Conservation (phyloP, 345 rosid genomes). For the Toxicodendron radicans region DNA sequence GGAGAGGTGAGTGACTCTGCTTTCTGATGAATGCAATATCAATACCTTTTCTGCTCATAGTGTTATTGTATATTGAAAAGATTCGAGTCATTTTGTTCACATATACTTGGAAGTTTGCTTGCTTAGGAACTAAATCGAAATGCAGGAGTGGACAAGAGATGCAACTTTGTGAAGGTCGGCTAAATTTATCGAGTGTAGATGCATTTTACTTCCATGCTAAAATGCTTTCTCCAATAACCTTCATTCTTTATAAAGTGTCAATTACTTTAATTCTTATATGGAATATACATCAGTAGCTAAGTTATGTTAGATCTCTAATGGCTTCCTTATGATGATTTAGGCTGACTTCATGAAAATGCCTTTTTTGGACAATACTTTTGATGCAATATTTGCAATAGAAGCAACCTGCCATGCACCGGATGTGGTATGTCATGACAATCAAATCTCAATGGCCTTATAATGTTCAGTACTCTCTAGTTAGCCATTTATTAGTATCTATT, state of each 20-base stretch:
- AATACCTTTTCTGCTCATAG: not conserved
- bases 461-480: not conserved
- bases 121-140: constrained; percentile 70
- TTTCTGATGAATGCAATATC: constrained; percentile 16
- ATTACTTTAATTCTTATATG: not conserved
- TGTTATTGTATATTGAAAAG: not conserved
- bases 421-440: constrained; percentile 57
- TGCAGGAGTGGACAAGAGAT: constrained; percentile 87
- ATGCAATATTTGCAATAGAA: constrained; percentile 95
- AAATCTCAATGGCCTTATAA: not conserved
- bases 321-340: constrained; percentile 45
- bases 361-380: constrained; percentile 78
- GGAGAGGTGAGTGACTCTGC: constrained; percentile 56
- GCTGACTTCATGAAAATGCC: constrained; percentile 99
- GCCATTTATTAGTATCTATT: not conserved
- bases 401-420: constrained; percentile 99
- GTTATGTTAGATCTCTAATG: not conserved
- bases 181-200: not conserved
- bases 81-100: not conserved
- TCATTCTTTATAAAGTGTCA: not conserved
- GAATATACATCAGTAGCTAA: not conserved
- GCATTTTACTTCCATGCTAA: not conserved
- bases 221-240: not conserved
- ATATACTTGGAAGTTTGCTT: constrained; percentile 1
- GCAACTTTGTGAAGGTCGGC: constrained; percentile 85